Base-by-base conservation (phyloP, 148 eudicot genomes). In the Persicaria maculosa region DNA sequence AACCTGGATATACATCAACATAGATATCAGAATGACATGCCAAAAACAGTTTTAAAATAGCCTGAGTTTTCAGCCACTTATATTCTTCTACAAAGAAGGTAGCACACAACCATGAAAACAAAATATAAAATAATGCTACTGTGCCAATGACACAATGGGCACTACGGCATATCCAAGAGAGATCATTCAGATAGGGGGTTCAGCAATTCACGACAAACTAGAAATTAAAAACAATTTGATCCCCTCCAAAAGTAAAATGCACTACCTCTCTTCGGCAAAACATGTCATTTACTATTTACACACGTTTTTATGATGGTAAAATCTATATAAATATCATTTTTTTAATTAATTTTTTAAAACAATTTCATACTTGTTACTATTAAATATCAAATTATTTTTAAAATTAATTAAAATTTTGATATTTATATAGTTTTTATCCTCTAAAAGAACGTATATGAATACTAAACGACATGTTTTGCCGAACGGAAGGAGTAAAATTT, bases 1-100 rank as follows among this genome's bases (percentile, higher is more conserved):
- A 79, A 93, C 97, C 98, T 93, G 70, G 7, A 65, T 4, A 65
- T 65, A 43, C 70, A 65, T 65, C 70, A 65, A 40, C 47, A 36
- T 31, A 43, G 9, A 6, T 25, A 43, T 65, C 70, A 65, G 70
- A 4, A 65, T 65, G 40, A 4, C 47, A 40, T 12, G 43, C 70
- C 19, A 12, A 14, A 31, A 40, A 43, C 47, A 58, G 47, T 40
- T 64, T 5, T 64, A 2, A 62, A 62, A 62, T 31, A 9, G 11
- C 68, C 25, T 31, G 68, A 36, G 5, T 31, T 62, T 43, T 62
- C 31, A 62, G 31, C 17, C 62, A 57, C 62, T 53, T 15, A 15
- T 53, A 17, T 19, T 10, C 9, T 57, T 31, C 40, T 31, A 31
- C 40, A 31, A 3, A 31, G 40, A 31, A 31, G 17, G 7, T 16